Conservation (phyloP, 495 filamentous ascomycete genomes). For the Cetradonia linearis region DNA sequence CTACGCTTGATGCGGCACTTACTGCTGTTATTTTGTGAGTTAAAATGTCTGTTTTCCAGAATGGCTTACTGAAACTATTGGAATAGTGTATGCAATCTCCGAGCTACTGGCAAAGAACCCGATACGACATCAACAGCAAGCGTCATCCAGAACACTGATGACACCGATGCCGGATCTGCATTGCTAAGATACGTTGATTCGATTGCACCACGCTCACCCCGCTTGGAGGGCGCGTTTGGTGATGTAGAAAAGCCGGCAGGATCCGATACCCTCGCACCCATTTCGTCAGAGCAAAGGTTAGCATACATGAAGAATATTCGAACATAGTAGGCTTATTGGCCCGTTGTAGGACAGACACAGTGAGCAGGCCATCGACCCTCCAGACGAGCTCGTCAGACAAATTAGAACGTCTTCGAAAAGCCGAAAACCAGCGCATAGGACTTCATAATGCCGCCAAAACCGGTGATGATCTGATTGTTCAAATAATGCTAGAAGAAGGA, state of each 20-base stretch:
- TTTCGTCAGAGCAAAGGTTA: slow-evolving; percentile 1
- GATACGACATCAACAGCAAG: background rate
- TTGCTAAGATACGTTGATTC: slow-evolving; percentile 10
- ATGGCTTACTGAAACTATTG: background rate
- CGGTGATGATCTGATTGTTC: slow-evolving; percentile 30
- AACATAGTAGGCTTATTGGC: background rate
- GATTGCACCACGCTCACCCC: slow-evolving; percentile 11
- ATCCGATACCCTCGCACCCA: background rate
- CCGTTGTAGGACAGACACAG: background rate
- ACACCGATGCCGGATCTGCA: slow-evolving; percentile 12
- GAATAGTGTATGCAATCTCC: slow-evolving; percentile 11
- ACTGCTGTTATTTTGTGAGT: slow-evolving; percentile 16
- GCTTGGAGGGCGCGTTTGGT: background rate
- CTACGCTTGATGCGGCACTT: slow-evolving; percentile 13
- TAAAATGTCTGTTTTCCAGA: background rate
- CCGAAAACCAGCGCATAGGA: slow-evolving; percentile 13
- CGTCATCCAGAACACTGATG: background rate
- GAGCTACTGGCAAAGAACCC: background rate
- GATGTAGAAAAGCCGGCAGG: background rate
- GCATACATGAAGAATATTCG: background rate
- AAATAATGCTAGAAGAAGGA: slow-evolving; percentile 31
- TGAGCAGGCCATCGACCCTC: background rate
- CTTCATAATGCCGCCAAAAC: slow-evolving; percentile 30
- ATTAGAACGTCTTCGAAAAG: slow-evolving; percentile 11
- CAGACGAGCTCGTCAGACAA: background rate